Evolutionary conservation across 108 stramenopile genomes (phyloP).

Genomic region (Epithemia pelagica): DNA sequence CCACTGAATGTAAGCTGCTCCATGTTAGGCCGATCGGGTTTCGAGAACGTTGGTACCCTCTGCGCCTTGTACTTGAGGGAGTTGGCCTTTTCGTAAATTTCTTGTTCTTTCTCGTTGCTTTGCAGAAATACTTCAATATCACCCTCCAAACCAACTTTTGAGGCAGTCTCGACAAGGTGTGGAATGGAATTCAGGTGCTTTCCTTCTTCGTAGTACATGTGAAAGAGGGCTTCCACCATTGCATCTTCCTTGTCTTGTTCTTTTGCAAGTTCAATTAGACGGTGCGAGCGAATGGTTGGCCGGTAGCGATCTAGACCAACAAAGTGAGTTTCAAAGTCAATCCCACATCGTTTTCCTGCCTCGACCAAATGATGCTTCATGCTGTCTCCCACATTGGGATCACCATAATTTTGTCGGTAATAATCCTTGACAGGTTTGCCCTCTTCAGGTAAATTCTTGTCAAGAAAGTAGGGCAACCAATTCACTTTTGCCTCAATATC

Average conservation of each 20-base stretch:
- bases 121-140: background rate
- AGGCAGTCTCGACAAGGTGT: background rate
- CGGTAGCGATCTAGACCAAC: background rate
- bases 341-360: slow-evolving; percentile 5
- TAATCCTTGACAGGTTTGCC: slow-evolving; percentile 11
- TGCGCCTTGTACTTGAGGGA: background rate
- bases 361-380: slow-evolving; percentile 8
- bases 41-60: slow-evolving; percentile 1
- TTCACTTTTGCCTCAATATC: slow-evolving; percentile 8
- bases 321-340: background rate
- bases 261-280: slow-evolving; percentile 2
- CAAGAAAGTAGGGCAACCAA: slow-evolving; percentile 9
- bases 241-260: background rate
- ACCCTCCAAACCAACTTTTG: background rate
- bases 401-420: slow-evolving; percentile 10
- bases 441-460: slow-evolving; percentile 11
- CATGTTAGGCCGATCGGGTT: background rate
- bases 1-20: background rate
- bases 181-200: background rate
- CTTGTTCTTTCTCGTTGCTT: background rate
- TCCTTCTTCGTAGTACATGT: slow-evolving; percentile 7
- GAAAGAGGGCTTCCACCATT: slow-evolving; percentile 1
- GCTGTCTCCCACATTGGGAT: slow-evolving; percentile 4
- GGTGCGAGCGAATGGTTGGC: background rate
- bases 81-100: background rate